These are phyloP conservation scores for Pachysandra terminalis DNA, from an alignment of 164 flowering plant species.

Conservation along the genomic window DNA sequence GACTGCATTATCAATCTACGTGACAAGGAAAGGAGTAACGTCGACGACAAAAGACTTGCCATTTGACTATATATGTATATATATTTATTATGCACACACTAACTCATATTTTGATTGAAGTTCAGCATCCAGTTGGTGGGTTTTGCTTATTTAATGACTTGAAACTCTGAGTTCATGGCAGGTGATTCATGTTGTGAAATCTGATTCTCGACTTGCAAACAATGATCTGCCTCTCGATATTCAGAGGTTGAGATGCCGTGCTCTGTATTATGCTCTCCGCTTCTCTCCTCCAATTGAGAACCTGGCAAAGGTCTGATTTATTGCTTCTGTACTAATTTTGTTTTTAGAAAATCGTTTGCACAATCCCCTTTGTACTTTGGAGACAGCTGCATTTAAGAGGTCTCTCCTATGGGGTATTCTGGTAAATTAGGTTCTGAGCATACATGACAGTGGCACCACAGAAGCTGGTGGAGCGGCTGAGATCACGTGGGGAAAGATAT, in stretches of 20 bases:
- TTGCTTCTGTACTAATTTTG: not conserved
- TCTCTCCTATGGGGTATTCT: conserved; percentile 64
- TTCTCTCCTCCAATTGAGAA: conserved; percentile 81
- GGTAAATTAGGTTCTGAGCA: conserved; percentile 79
- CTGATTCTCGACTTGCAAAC: conserved; percentile 94
- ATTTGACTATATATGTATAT: no score
- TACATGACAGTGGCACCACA: conserved; percentile 83
- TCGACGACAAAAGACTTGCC: no score
- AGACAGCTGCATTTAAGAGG: conserved; percentile 51
- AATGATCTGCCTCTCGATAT: conserved; percentile 91
- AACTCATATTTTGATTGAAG: not conserved
- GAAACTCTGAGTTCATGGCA: conserved; percentile 21
- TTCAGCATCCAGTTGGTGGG: not conserved
- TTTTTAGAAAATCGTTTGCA: not conserved
- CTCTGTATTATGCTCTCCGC: conserved; percentile 79
- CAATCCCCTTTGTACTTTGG: conserved; percentile 12
- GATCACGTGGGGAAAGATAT: conserved; percentile 60
- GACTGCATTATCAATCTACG: no score
- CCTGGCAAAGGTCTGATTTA: conserved; percentile 71
- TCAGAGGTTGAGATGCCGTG: conserved; percentile 92
- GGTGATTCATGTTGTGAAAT: conserved; percentile 92
- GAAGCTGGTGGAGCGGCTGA: conserved; percentile 94
- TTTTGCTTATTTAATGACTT: not conserved
- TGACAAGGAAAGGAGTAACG: no score
- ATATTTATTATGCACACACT: no score